phyloP scores from a whole-genome alignment of 73 alveolate species.

The Paramecium bursaria region DNA sequence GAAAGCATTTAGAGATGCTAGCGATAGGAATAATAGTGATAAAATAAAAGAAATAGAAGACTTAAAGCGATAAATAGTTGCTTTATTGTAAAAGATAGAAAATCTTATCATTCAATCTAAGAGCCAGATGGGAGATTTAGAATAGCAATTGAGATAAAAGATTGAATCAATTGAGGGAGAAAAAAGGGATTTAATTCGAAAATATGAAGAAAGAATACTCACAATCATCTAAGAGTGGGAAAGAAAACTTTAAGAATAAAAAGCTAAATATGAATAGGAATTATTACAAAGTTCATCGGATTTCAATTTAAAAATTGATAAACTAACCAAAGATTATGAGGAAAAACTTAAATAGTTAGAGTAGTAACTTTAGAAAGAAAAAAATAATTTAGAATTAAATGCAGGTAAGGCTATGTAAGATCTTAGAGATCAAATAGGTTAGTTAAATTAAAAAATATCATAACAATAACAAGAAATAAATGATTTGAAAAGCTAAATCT shows the following conservation, averaged over 20 bases:
- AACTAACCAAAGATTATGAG: conserved; percentile 35
- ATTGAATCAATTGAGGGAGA: conserved; percentile 45
- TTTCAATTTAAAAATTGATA: not conserved
- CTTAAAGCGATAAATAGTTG: conserved; percentile 9
- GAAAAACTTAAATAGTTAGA: conserved; percentile 49
- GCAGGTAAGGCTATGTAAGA: conserved; percentile 57
- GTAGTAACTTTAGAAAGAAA: conserved; percentile 41
- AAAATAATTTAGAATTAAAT: conserved; percentile 55
- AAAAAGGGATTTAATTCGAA: conserved; percentile 52
- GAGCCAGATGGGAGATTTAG: conserved; percentile 59
- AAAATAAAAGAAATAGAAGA: conserved; percentile 60
- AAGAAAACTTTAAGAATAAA: conserved; percentile 18
- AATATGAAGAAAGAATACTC: conserved; percentile 48
- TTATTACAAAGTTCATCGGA: not conserved
- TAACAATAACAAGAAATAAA: not conserved
- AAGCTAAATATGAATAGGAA: conserved; percentile 32
- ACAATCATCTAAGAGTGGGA: conserved; percentile 43
- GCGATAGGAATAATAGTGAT: conserved; percentile 67
- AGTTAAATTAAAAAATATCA: conserved; percentile 35
- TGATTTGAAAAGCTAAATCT: conserved; percentile 4
- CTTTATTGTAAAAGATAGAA: conserved; percentile 54
- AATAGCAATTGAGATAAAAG: conserved; percentile 6
- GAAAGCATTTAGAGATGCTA: conserved; percentile 62
- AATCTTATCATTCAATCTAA: conserved; percentile 42
- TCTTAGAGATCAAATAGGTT: conserved; percentile 26